A percentile compares a stretch with the other conserved stretches of the same genome.
phyloP scores from a whole-genome alignment of 352 stramenopile species.

The Blastocystis hominis region DNA sequence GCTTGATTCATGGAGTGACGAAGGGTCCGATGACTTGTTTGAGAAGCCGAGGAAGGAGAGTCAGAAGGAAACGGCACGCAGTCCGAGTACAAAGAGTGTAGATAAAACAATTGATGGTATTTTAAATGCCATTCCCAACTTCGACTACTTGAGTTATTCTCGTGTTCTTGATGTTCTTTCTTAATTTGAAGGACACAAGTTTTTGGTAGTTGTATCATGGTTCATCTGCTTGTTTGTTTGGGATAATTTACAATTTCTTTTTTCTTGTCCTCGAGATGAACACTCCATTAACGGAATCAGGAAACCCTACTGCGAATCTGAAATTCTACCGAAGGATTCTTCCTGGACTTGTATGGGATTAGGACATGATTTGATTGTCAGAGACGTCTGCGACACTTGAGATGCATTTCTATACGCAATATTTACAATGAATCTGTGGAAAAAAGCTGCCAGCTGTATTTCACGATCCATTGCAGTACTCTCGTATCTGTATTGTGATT shows the following conservation, averaged over 20 bases:
- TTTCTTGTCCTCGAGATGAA: neutral
- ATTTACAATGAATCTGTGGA: constrained; percentile 32
- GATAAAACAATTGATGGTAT: neutral
- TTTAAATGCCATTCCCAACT: neutral
- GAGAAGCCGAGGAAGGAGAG: too few species aligned
- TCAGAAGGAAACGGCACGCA: too few species aligned
- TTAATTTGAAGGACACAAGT: neutral
- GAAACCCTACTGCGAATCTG: neutral
- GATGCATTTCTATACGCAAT: constrained; percentile 27
- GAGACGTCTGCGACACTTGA: constrained; percentile 8
- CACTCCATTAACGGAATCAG: neutral
- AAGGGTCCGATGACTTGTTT: too few species aligned
- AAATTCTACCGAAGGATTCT: constrained; percentile 43
- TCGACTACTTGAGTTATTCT: neutral
- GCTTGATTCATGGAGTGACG: too few species aligned
- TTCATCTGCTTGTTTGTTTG: neutral
- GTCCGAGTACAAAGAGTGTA: too few species aligned
- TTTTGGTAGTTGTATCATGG: neutral
- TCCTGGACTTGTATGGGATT: constrained; percentile 23
- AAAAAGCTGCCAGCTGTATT: constrained; percentile 36
- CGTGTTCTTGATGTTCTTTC: neutral
- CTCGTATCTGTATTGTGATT: neutral
- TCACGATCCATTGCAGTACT: constrained; percentile 47
- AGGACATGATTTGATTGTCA: neutral
- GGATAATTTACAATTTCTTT: neutral